phyloP scores from a whole-genome alignment of 1,139 yeast species.

The Hansenula anomala region DNA sequence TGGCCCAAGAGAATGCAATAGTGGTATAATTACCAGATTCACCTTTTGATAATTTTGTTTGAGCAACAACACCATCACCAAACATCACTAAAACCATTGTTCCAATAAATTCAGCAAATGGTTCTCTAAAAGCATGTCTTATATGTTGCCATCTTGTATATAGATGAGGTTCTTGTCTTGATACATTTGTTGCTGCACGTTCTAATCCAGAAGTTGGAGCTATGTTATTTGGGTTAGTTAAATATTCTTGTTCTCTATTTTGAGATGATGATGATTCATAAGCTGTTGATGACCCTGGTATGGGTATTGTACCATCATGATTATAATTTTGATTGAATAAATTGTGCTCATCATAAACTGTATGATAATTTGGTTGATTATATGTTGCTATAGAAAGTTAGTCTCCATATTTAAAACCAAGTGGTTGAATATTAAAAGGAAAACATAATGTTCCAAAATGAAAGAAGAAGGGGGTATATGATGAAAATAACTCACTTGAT shows the following conservation, averaged over 20 bases:
- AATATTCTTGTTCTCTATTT: background rate
- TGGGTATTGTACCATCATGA: no score
- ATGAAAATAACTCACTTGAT: no score
- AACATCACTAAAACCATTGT: slow-evolving; percentile 36
- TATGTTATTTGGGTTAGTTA: slow-evolving; percentile 7
- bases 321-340: background rate
- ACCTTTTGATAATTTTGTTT: slow-evolving; percentile 30
- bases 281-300: background rate
- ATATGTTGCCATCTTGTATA: slow-evolving; percentile 19
- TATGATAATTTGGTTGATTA: background rate
- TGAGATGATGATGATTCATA: background rate
- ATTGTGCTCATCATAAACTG: no score
- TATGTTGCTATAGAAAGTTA: background rate
- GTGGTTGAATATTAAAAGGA: no score
- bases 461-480: no score
- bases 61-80: slow-evolving; percentile 45
- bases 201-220: slow-evolving; percentile 24
- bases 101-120: slow-evolving; percentile 44
- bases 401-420: no score
- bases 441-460: no score
- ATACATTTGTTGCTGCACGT: slow-evolving; percentile 17
- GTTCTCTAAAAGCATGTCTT: slow-evolving; percentile 24
- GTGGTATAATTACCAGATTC: slow-evolving; percentile 36
- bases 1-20: slow-evolving; percentile 44
- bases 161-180: slow-evolving; percentile 7